Evolutionary conservation across 495 filamentous ascomycete species (phyloP).

Genomic region (Cercophora newfieldiana): DNA sequence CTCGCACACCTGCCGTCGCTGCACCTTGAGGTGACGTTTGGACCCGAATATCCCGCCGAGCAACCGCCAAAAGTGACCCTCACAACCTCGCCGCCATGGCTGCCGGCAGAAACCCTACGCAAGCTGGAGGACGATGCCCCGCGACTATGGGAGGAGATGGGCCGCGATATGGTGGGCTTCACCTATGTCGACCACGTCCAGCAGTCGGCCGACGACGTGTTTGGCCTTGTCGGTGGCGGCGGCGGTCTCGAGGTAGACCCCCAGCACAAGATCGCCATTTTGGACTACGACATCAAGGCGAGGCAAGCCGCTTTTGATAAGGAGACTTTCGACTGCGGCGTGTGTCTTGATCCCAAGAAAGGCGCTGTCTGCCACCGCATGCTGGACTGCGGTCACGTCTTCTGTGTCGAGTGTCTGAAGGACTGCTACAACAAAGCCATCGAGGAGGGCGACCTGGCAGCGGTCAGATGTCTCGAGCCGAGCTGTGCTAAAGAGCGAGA

Average conservation of each 20-base stretch:
- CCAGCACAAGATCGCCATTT: constrained; percentile 67
- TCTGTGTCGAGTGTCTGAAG: constrained; percentile 79
- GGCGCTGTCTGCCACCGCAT: constrained; percentile 77
- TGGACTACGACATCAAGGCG: constrained; percentile 76
- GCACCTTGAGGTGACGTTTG: constrained; percentile 65
- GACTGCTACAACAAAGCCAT: constrained; percentile 90
- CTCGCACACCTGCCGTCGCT: constrained; percentile 79
- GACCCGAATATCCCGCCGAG: constrained; percentile 71
- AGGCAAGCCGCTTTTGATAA: constrained; percentile 73
- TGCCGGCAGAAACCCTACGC: constrained; percentile 58
- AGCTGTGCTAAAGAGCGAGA: constrained; percentile 67
- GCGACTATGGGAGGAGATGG: constrained; percentile 79
- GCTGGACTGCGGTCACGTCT: constrained; percentile 82
- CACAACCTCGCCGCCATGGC: constrained; percentile 66
- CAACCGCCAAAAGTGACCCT: constrained; percentile 67
- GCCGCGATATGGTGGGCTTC: constrained; percentile 73
- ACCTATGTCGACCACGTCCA: constrained; percentile 86
- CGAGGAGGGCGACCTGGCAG: constrained; percentile 74
- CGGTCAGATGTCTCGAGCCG: constrained; percentile 74
- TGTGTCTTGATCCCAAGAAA: constrained; percentile 94
- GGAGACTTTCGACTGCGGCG: constrained; percentile 84
- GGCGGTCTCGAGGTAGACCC: constrained; percentile 54
- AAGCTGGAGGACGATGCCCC: constrained; percentile 61
- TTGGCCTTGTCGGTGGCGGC: constrained; percentile 62
- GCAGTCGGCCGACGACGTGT: constrained; percentile 72